Evolutionary conservation across 306 rosid species (phyloP).

Genomic region (Senna siamea): DNA sequence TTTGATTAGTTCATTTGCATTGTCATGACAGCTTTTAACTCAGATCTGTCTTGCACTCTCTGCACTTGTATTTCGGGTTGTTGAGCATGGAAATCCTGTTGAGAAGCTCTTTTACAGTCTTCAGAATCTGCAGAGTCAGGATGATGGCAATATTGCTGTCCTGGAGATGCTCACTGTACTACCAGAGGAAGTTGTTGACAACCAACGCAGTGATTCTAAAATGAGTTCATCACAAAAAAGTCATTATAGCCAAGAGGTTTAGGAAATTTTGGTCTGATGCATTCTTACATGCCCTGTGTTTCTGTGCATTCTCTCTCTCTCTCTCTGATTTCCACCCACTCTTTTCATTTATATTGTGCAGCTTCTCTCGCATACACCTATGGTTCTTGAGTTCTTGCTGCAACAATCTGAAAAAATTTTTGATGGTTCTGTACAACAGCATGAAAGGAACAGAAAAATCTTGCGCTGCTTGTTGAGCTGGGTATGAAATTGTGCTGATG

Average conservation of each 20-base stretch:
- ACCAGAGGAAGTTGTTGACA: slow-evolving; percentile 90
- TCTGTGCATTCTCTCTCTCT: slow-evolving; percentile 12
- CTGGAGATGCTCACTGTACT: slow-evolving; percentile 95
- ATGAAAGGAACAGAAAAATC: slow-evolving; percentile 79
- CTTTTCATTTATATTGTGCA: slow-evolving; percentile 42
- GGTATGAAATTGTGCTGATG: slow-evolving; percentile 55
- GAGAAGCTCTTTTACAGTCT: slow-evolving; percentile 94
- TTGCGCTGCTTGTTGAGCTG: slow-evolving; percentile 97
- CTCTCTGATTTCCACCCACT: slow-evolving; percentile 18
- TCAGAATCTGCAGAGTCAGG: slow-evolving; percentile 77
- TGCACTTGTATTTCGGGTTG: slow-evolving; percentile 78
- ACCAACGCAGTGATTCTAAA: slow-evolving; percentile 59
- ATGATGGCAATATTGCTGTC: slow-evolving; percentile 75
- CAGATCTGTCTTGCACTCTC: slow-evolving; percentile 97
- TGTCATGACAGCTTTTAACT: slow-evolving; percentile 77
- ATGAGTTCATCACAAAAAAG: slow-evolving; percentile 60
- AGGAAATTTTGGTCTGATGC: slow-evolving; percentile 40
- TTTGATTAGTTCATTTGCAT: slow-evolving; percentile 40
- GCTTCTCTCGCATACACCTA: slow-evolving; percentile 83
- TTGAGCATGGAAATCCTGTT: slow-evolving; percentile 82
- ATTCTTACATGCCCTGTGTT: slow-evolving; percentile 14
- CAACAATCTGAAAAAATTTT: slow-evolving; percentile 73
- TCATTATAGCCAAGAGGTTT: slow-evolving; percentile 87
- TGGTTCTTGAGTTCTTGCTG: slow-evolving; percentile 87
- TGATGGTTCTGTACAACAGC: slow-evolving; percentile 68